Base-by-base conservation (phyloP, 169 alveolate species). In the Plasmodium relictum region DNA sequence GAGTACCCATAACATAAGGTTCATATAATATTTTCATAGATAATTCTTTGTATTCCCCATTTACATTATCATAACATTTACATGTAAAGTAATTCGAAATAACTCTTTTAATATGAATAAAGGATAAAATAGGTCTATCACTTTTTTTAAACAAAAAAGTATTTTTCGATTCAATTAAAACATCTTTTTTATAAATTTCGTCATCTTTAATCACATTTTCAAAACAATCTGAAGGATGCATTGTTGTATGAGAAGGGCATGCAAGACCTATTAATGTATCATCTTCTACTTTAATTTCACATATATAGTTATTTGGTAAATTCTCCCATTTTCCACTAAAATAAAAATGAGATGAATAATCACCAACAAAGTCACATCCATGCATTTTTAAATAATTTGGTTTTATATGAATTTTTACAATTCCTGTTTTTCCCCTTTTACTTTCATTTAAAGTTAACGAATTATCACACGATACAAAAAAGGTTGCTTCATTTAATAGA, bases 311-410 rank as follows among this genome's bases (percentile, higher is more conserved):
- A n/a, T 56, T 52, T n/a, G 59, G 26, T n/a, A 83, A 12, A 4
- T 54, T 18, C 20, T 83, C 42, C 91, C 91, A 83, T 26, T 24
- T 83, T n/a, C 31, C 9, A 41, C 91, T 83, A 66, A 68, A 22
- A 8, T 7, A 52, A 26, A 83, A 83, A 69, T 68, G 65, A 10
- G 72, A 18, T 6, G 91, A 83, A 44, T 68, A 83, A 20, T 56
- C 85, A 6, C 91, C 85, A 0, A 69, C 85, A 42, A 83, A 83
- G 52, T 83, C 91, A 41, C 91, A 83, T 26, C 91, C 91, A 56
- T 9, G 22, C 2, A 83, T 83, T 39, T 83, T 83, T 14, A 62
- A 44, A 52, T 20, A 68, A 18, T 83, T 83, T 0, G 85, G 71
- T 12, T 68, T 52, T 54, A 83, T 72, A 7, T 66, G 22, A 24